A percentile compares a stretch with the other conserved stretches of the same genome.
phyloP scores from a whole-genome alignment of 148 eudicot species.

The Pouteria glomerata region DNA sequence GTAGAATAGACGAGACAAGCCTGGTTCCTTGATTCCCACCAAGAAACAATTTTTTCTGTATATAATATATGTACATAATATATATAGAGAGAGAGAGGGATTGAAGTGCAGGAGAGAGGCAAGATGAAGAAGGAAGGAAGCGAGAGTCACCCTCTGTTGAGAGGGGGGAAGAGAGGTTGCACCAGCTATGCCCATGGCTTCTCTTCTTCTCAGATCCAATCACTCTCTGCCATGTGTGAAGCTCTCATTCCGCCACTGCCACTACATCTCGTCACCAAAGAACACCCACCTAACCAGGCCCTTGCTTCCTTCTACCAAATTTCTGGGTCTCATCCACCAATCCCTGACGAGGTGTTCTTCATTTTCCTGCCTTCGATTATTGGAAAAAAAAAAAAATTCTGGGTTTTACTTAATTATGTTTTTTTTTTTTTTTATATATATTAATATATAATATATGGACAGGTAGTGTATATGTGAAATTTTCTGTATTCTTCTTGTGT shows the following conservation, averaged over 20 bases:
- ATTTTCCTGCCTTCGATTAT: no score
- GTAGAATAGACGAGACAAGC: no score
- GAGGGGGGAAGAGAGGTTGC: conserved; percentile 25
- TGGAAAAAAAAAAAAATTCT: no score
- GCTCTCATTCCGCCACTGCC: conserved; percentile 57
- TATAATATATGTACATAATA: no score
- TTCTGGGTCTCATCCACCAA: conserved; percentile 43
- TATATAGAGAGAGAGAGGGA: background rate
- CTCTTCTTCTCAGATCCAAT: conserved; percentile 54
- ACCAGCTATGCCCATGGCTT: conserved; percentile 47
- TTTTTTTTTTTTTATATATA: background rate
- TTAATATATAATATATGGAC: background rate
- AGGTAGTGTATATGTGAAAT: background rate
- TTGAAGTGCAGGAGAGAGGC: background rate
- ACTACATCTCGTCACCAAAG: background rate
- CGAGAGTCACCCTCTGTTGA: conserved; percentile 48
- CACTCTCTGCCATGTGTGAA: conserved; percentile 51
- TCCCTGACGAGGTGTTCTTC: conserved; percentile 45
- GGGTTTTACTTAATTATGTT: background rate
- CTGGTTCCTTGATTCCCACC: no score
- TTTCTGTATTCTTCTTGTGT: background rate
- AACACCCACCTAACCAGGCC: conserved; percentile 6
- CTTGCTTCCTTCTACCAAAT: conserved; percentile 26
- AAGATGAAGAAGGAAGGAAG: conserved; percentile 7
- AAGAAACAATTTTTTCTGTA: no score